Conservation (phyloP, 2,329 filamentous ascomycete species). For the Didymella sp. region DNA sequence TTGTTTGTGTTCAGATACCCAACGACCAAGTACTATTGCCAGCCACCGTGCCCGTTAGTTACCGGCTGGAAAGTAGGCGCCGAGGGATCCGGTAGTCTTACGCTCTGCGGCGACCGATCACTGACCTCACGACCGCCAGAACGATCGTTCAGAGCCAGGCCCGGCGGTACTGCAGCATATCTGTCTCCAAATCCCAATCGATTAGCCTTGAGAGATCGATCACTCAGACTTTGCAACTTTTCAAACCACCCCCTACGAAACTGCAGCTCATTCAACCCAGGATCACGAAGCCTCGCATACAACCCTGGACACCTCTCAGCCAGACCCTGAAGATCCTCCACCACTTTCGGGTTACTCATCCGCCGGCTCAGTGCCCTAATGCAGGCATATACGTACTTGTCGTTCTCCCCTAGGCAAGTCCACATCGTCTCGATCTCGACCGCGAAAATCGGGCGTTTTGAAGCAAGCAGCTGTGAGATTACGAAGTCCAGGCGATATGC, state of each 20-base stretch:
- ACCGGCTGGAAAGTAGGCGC: not conserved
- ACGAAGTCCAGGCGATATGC: slow-evolving; percentile 25
- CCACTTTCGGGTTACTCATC: not conserved
- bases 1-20: not conserved
- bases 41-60: not conserved
- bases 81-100: not conserved
- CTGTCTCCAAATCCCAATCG: not conserved
- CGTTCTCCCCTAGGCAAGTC: slow-evolving; percentile 28
- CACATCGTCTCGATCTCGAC: slow-evolving; percentile 30
- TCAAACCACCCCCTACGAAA: slow-evolving; percentile 8
- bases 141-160: not conserved
- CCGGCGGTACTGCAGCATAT: no score
- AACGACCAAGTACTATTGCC: not conserved
- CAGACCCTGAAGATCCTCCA: not conserved
- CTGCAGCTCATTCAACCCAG: slow-evolving; percentile 18
- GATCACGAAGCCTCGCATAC: slow-evolving; percentile 6
- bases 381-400: slow-evolving; percentile 29
- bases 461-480: slow-evolving; percentile 23
- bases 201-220: not conserved
- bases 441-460: slow-evolving; percentile 22
- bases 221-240: not conserved
- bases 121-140: not conserved
- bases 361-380: slow-evolving; percentile 22
- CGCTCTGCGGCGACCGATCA: not conserved
- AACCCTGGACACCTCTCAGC: not conserved